Conservation (phyloP, 768 basidiomycete genomes). For the Phylloporus sp. region DNA sequence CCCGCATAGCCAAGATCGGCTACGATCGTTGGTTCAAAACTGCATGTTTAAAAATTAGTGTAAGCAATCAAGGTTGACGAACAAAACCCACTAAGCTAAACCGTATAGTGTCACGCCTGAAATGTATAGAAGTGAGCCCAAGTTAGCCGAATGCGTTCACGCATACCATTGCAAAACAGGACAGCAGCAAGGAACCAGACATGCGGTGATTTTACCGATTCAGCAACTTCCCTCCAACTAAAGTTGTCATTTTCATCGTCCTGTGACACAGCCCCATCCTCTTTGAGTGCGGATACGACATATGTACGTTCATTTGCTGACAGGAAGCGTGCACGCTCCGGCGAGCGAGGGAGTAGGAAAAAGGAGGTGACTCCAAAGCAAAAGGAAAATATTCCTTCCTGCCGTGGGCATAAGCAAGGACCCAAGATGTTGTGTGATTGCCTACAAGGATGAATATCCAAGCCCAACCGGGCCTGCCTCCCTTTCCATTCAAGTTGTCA, state of each 20-base stretch:
- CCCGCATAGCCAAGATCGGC: slow-evolving; percentile 54
- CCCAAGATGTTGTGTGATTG: not conserved
- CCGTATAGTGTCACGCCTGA: slow-evolving; percentile 14
- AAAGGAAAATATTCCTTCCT: slow-evolving; percentile 59
- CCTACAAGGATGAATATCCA: slow-evolving; percentile 52
- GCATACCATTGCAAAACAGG: slow-evolving; percentile 51
- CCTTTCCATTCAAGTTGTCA: slow-evolving; percentile 45
- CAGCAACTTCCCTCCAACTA: slow-evolving; percentile 51
- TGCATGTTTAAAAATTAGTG: slow-evolving; percentile 30
- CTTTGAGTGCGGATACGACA: slow-evolving; percentile 27
- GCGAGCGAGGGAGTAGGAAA: slow-evolving; percentile 43
- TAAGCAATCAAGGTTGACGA: slow-evolving; percentile 30
- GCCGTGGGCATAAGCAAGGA: not conserved
- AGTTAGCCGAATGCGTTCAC: not conserved
- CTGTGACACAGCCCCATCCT: slow-evolving; percentile 32
- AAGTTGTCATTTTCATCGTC: slow-evolving; percentile 43
- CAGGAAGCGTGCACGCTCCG: slow-evolving; percentile 43
- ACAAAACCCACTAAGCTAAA: slow-evolving; percentile 19
- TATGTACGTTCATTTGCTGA: slow-evolving; percentile 44
- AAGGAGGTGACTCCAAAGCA: slow-evolving; percentile 49
- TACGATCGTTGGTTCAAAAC: slow-evolving; percentile 74
- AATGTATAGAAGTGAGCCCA: not conserved
- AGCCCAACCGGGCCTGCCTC: slow-evolving; percentile 51
- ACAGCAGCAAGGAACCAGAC: slow-evolving; percentile 46
- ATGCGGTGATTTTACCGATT: slow-evolving; percentile 48